Evolutionary conservation across 352 stramenopile species (phyloP).

Genomic region (Phytophthora pinifolia): DNA sequence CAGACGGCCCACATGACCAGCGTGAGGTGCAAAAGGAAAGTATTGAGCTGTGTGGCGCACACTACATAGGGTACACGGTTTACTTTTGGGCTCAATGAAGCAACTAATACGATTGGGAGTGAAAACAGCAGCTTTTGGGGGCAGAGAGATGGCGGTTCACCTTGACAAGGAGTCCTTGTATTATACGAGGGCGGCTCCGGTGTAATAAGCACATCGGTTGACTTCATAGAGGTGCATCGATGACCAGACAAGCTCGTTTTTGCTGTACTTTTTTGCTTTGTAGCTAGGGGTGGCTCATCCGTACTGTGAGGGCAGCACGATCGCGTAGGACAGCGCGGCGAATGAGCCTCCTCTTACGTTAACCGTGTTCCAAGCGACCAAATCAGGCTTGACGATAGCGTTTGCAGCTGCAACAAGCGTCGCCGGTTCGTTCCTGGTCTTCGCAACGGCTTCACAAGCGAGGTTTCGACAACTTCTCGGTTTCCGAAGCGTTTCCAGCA

Average conservation of each 20-base stretch:
- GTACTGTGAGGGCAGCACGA: neutral
- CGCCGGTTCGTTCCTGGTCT: constrained; percentile 5
- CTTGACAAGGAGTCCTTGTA: too few species aligned
- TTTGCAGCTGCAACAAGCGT: neutral
- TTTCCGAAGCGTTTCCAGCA: too few species aligned
- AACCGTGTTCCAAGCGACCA: too few species aligned
- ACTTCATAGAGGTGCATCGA: too few species aligned
- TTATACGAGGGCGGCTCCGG: too few species aligned
- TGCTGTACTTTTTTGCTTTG: too few species aligned
- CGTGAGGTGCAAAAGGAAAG: constrained; percentile 3
- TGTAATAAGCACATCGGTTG: too few species aligned
- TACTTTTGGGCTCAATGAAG: neutral
- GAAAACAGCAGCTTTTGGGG: neutral
- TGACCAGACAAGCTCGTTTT: too few species aligned
- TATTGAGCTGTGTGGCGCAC: constrained; percentile 12
- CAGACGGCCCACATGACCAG: constrained; percentile 27
- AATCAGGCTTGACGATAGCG: neutral
- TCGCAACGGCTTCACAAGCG: too few species aligned
- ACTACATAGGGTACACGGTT: neutral
- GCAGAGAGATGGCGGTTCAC: too few species aligned
- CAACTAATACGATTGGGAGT: neutral
- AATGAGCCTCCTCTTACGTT: constrained; percentile 6
- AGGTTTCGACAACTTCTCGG: too few species aligned
- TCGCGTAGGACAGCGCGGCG: constrained; percentile 1
- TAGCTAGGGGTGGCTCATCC: constrained; percentile 3